Evolutionary conservation across 345 rosid genomes (phyloP).

Genomic region (Citrus cavaleriei): DNA sequence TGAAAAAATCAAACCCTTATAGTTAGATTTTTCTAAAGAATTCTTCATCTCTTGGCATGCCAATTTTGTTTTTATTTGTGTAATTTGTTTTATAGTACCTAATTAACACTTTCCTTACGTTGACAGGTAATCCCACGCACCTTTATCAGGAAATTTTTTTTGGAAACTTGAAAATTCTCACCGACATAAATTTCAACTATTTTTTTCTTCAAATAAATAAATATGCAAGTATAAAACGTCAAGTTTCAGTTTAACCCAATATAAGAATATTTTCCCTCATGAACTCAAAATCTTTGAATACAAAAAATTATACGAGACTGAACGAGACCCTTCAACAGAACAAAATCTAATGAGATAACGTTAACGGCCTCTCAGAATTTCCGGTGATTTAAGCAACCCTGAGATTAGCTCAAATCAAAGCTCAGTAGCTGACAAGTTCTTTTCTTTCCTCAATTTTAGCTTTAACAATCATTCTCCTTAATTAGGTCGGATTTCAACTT

Average conservation of each 20-base stretch:
- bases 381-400: constrained; percentile 59
- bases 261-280: background rate
- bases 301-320: background rate
- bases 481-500: constrained; percentile 62
- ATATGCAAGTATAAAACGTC: constrained; percentile 12
- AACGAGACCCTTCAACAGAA: constrained; percentile 35
- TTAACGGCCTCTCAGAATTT: constrained; percentile 51
- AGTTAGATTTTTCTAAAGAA: background rate
- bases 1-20: background rate
- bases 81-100: background rate
- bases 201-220: background rate
- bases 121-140: background rate
- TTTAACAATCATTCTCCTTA: constrained; percentile 19
- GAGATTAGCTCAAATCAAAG: constrained; percentile 27
- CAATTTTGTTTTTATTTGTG: background rate
- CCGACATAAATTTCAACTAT: background rate
- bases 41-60: background rate
- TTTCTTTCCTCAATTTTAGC: constrained; percentile 36
- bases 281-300: background rate
- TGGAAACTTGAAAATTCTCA: background rate
- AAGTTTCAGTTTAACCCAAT: constrained; percentile 23
- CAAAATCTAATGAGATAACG: constrained; percentile 28
- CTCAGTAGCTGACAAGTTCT: constrained; percentile 58
- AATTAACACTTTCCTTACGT: background rate
- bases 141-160: background rate